Evolutionary conservation across 2,329 filamentous ascomycete genomes (phyloP).

Genomic region (Nothophaeocryptopus gaeumannii): DNA sequence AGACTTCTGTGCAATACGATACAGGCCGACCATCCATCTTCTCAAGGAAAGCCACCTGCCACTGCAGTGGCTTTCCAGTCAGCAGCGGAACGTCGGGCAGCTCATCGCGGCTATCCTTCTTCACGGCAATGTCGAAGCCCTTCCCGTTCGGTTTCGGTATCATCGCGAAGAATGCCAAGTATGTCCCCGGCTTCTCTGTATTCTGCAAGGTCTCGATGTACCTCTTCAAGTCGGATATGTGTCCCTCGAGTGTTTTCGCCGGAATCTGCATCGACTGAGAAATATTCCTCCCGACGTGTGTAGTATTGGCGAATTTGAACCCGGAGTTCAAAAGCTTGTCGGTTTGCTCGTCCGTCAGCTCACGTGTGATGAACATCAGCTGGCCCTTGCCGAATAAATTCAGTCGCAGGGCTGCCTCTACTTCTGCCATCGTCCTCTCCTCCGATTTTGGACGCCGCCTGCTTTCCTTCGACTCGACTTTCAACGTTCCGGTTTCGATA

Average conservation of each 20-base stretch:
- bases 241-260: slow-evolving; percentile 57
- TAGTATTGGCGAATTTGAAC: slow-evolving; percentile 71
- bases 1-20: slow-evolving; percentile 20
- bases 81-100: slow-evolving; percentile 46
- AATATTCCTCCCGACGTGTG: slow-evolving; percentile 67
- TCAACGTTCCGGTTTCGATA: slow-evolving; percentile 35
- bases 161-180: slow-evolving; percentile 38
- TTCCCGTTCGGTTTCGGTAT: slow-evolving; percentile 34
- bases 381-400: slow-evolving; percentile 66
- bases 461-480: slow-evolving; percentile 20
- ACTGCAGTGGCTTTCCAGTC: slow-evolving; percentile 29
- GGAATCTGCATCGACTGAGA: slow-evolving; percentile 73
- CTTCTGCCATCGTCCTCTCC: slow-evolving; percentile 30
- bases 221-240: slow-evolving; percentile 63
- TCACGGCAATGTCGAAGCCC: slow-evolving; percentile 46
- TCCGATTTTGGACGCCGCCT: slow-evolving; percentile 14
- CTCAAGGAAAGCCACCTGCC: slow-evolving; percentile 34
- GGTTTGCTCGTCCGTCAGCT: slow-evolving; percentile 58
- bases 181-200: slow-evolving; percentile 41
- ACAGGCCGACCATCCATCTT: slow-evolving; percentile 34
- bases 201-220: slow-evolving; percentile 49
- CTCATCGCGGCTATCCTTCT: slow-evolving; percentile 39
- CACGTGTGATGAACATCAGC: slow-evolving; percentile 74
- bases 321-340: slow-evolving; percentile 66
- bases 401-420: slow-evolving; percentile 39